Evolutionary conservation across 2,329 filamentous ascomycete species (phyloP), one percentile per base, ranked within the genome.

Genomic region (Aspergillus alliaceus): DNA sequence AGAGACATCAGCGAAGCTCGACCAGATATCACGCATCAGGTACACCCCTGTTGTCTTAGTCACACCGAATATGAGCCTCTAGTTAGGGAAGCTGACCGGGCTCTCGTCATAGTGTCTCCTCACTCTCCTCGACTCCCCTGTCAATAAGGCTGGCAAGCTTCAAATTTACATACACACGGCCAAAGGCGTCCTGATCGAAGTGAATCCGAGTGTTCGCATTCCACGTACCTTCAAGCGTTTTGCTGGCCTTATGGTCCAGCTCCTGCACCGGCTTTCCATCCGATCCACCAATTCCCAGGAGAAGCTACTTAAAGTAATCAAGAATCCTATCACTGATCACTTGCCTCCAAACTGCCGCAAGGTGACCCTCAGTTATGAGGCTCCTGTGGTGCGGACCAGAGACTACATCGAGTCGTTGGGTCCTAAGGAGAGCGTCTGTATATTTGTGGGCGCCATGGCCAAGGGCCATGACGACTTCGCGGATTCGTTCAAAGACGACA

Each of bases 111-210:
- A 99, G 95, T 99, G 95, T 76, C 87, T 99, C 51, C 87, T 99
- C 66, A 99, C 95, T 48, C 87, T 99, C 31, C 88, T 99, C 70
- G 95, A 99, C 75, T 99, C 95, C 20, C 95, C 95, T 48, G 90
- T 98, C 83, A 99, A 99, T 84, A 99, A 99, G 79, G 93, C 93
- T 56, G 95, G 95, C 69, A 93, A 88, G 77, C 87, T 99, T 37
- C 95, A 99, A 78, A 98, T 99, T 71, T 99, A 96, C 80, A 98
- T 99, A 64, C 93, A 96, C 76, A 98, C 95, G 5, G 92, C 93
- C 64, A 97, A 96, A 79, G 93, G 95, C 51, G 93, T 98, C 34
- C 82, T 99, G 67, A 99, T 99, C 70, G 92, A 98, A 79, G 93
- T 99, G 64, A 97, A 92, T 71, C 95, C 95, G n/a, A 93, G 92